Percentiles rank a stretch among this genome's conserved stretches.
phyloP scores from a whole-genome alignment of 148 eudicot species.

The Fagopyrum tataricum region DNA sequence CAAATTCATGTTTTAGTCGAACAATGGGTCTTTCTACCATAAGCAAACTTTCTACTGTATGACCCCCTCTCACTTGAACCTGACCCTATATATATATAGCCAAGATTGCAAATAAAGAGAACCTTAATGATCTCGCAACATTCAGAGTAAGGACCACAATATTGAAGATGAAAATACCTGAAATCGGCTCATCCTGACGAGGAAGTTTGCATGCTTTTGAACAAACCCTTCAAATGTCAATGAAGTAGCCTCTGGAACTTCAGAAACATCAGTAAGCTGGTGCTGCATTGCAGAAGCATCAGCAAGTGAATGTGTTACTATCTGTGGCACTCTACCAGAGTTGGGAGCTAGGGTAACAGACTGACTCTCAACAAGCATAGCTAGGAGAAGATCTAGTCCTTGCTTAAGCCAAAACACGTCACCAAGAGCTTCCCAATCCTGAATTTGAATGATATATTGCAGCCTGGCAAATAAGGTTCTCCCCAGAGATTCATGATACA shows the following conservation, averaged over 20 bases:
- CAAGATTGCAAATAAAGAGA: neutral
- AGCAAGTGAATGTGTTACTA: constrained; percentile 49
- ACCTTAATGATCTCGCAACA: neutral
- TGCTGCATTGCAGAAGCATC: constrained; percentile 62
- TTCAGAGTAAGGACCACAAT: neutral
- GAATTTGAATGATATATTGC: constrained; percentile 84
- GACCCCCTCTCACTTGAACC: too few species aligned
- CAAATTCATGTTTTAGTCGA: too few species aligned
- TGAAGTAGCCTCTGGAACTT: constrained; percentile 65
- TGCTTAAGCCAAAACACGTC: constrained; percentile 99
- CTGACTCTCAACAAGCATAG: constrained; percentile 85
- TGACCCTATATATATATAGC: too few species aligned
- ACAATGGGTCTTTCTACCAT: too few species aligned
- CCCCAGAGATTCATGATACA: constrained; percentile 84
- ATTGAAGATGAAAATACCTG: constrained; percentile 35
- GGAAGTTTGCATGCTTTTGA: constrained; percentile 59
- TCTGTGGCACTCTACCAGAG: constrained; percentile 78
- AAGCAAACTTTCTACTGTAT: too few species aligned
- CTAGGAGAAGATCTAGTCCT: constrained; percentile 97
- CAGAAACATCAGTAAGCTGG: constrained; percentile 51
- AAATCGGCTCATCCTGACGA: constrained; percentile 72
- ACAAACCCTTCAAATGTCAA: constrained; percentile 76
- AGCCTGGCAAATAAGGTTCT: constrained; percentile 77
- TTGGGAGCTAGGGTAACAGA: constrained; percentile 95
- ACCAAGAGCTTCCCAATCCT: constrained; percentile 98